phyloP scores from a whole-genome alignment of 805 yeast species.

The Cyberlindnera amylophila region DNA sequence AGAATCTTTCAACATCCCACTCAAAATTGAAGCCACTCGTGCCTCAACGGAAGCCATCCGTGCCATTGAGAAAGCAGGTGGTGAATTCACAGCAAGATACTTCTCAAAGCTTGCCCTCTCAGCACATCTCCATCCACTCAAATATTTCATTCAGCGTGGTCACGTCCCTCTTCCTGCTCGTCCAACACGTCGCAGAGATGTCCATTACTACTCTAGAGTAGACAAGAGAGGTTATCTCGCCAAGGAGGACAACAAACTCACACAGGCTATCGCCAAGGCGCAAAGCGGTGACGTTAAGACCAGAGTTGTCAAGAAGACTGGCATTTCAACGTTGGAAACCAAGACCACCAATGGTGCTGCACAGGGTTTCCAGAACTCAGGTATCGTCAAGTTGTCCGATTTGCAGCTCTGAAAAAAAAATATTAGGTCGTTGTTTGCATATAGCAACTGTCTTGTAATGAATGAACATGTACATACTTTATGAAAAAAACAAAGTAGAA shows the following conservation, averaged over 20 bases:
- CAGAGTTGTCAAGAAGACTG: constrained; percentile 6
- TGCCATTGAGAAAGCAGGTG: constrained; percentile 69
- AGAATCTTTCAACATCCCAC: constrained; percentile 47
- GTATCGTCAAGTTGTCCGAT: constrained; percentile 23
- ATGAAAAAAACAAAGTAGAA: too few relatives aligned
- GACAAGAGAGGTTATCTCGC: constrained; percentile 73
- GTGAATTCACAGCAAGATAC: constrained; percentile 70
- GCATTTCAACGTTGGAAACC: constrained; percentile 12
- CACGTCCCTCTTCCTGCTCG: constrained; percentile 80
- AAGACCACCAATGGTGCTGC: constrained; percentile 21
- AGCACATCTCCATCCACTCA: constrained; percentile 74
- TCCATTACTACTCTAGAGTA: constrained; percentile 69
- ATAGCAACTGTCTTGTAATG: neutral
- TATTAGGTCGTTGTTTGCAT: neutral
- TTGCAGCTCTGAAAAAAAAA: constrained; percentile 16
- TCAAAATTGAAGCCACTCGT: constrained; percentile 76
- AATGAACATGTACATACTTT: constrained; percentile 1
- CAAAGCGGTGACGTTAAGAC: constrained; percentile 12
- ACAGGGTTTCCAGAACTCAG: constrained; percentile 22
- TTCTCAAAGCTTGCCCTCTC: constrained; percentile 62
- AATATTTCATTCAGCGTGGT: constrained; percentile 66
- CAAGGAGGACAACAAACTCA: constrained; percentile 31
- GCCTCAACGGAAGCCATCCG: constrained; percentile 75
- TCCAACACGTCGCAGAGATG: constrained; percentile 79
- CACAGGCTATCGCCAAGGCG: constrained; percentile 22